These are phyloP conservation scores for Ogataea paraovalis DNA, from an alignment of 805 yeast species.

Conservation along the genomic window DNA sequence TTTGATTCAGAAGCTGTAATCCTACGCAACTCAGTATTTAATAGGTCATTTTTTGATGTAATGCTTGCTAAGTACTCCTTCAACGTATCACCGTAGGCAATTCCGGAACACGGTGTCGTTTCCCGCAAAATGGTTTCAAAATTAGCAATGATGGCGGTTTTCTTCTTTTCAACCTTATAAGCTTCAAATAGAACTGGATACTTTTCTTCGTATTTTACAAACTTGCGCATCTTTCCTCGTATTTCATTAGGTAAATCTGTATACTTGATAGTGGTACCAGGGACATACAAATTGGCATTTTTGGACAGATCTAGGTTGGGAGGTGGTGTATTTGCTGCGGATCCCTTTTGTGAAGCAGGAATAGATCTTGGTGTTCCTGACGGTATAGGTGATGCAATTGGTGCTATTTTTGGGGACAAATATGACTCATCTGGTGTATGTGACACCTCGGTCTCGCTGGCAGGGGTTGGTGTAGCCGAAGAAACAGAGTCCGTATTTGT, in stretches of 20 bases:
- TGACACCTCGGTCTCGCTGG: not conserved
- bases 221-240: slow-evolving; percentile 63
- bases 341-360: slow-evolving; percentile 2
- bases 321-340: slow-evolving; percentile 12
- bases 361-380: not conserved
- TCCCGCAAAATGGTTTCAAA: slow-evolving; percentile 75
- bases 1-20: slow-evolving; percentile 26
- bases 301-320: slow-evolving; percentile 2
- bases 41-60: slow-evolving; percentile 53
- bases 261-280: slow-evolving; percentile 30
- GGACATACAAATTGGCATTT: slow-evolving; percentile 8
- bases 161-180: slow-evolving; percentile 74
- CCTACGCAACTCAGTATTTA: slow-evolving; percentile 62
- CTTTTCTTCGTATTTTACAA: slow-evolving; percentile 82
- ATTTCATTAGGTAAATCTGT: slow-evolving; percentile 53
- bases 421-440: not conserved
- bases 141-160: slow-evolving; percentile 49
- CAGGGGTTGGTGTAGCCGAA: not conserved
- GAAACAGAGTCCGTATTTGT: not conserved
- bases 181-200: slow-evolving; percentile 85
- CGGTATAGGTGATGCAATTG: not conserved
- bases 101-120: slow-evolving; percentile 72
- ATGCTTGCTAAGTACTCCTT: slow-evolving; percentile 66
- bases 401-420: not conserved
- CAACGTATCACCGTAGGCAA: slow-evolving; percentile 67